These are phyloP conservation scores for Coleophoma crateriformis DNA, from an alignment of 2,329 filamentous ascomycete genomes.

Conservation along the genomic window DNA sequence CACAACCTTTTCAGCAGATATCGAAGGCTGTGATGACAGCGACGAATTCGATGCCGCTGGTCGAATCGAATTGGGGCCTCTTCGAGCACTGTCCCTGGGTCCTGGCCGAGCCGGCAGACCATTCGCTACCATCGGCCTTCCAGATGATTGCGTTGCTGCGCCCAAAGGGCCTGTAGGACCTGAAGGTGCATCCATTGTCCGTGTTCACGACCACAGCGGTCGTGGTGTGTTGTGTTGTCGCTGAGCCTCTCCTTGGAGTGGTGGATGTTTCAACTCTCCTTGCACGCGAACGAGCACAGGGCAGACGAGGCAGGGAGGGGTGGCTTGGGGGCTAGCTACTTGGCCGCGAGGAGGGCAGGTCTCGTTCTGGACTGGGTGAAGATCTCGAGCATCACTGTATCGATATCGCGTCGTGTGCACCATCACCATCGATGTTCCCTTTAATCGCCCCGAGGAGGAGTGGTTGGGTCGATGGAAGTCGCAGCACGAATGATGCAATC, in stretches of 20 bases:
- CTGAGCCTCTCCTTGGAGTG: conserved; percentile 12
- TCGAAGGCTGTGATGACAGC: conserved; percentile 43
- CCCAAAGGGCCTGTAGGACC: conserved; percentile 26
- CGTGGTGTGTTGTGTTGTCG: conserved; percentile 4
- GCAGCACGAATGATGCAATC: not conserved
- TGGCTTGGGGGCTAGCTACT: not conserved
- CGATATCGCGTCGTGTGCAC: not conserved
- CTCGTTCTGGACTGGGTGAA: not conserved
- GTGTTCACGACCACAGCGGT: conserved; percentile 1
- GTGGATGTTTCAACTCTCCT: conserved; percentile 17
- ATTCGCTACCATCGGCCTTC: conserved; percentile 34
- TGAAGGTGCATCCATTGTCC: conserved; percentile 18
- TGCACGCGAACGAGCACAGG: conserved; percentile 2
- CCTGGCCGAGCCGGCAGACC: conserved; percentile 28
- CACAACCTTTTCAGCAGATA: conserved; percentile 60
- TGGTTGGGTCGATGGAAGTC: not conserved
- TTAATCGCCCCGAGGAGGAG: not conserved
- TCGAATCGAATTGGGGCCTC: conserved; percentile 40
- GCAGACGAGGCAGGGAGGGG: not conserved
- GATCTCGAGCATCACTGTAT: not conserved
- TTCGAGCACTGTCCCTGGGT: conserved; percentile 25
- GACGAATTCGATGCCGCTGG: conserved; percentile 35
- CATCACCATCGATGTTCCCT: not conserved
- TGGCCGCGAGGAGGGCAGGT: not conserved
- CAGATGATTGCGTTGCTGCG: conserved; percentile 27